Conservation (phyloP, 371 early-diverging fungal genomes). For the Vairimorpha apis region DNA sequence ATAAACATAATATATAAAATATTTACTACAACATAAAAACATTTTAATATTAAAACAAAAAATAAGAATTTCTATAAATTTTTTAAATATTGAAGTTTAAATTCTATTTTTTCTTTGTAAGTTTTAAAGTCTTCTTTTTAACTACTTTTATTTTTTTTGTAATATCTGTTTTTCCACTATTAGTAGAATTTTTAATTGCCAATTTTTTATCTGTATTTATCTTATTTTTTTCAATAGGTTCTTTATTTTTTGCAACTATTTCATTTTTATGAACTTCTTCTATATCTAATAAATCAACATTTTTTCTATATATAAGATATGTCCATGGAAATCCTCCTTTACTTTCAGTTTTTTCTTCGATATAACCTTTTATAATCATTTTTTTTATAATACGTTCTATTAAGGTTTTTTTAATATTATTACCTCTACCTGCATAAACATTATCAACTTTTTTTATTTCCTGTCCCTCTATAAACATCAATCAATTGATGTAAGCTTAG, state of each 20-base stretch:
- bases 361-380: slow-evolving; percentile 48
- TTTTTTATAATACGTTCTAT: slow-evolving; percentile 47
- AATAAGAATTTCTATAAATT: too few relatives aligned
- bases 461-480: slow-evolving; percentile 73
- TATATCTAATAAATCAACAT: slow-evolving; percentile 66
- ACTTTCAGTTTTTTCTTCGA: slow-evolving; percentile 51
- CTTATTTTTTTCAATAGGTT: neutral
- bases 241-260: neutral
- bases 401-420: slow-evolving; percentile 39
- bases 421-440: slow-evolving; percentile 67
- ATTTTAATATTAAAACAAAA: too few relatives aligned
- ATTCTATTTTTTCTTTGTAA: too few relatives aligned
- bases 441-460: slow-evolving; percentile 65
- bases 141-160: too few relatives aligned
- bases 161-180: too few relatives aligned
- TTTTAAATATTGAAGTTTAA: too few relatives aligned
- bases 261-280: slow-evolving; percentile 59
- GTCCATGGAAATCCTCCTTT: slow-evolving; percentile 52
- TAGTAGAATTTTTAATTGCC: neutral
- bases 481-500: slow-evolving; percentile 70
- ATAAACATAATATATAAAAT: too few relatives aligned
- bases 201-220: neutral
- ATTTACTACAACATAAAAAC: too few relatives aligned
- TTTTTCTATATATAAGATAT: slow-evolving; percentile 39
- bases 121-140: too few relatives aligned